These are phyloP conservation scores for Musa acuminata DNA, from an alignment of 176 grass and related monocot genomes.

Conservation along the genomic window DNA sequence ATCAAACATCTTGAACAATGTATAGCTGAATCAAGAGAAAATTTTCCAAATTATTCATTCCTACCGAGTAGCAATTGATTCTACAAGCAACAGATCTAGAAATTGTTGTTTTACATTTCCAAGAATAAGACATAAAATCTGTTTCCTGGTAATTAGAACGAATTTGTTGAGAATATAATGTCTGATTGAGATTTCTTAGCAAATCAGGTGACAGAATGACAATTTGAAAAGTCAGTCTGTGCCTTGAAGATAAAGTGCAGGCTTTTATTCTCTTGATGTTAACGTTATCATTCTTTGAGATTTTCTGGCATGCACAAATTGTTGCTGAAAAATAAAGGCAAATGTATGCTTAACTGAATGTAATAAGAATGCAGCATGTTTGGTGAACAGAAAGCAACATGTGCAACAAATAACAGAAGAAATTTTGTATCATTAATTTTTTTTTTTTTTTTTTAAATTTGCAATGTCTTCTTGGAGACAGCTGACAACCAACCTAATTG, in stretches of 20 bases:
- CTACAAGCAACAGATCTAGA: not conserved
- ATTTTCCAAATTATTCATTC: not conserved
- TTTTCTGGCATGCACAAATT: too few relatives aligned
- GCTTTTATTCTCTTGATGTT: too few relatives aligned
- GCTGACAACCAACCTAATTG: too few relatives aligned
- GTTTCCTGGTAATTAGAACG: not conserved
- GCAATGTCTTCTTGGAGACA: not conserved
- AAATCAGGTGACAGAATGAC: too few relatives aligned
- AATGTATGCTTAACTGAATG: not conserved
- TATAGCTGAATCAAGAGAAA: constrained; percentile 48
- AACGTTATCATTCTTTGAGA: too few relatives aligned
- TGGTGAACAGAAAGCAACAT: not conserved
- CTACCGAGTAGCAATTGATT: not conserved
- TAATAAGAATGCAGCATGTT: not conserved
- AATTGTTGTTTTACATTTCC: not conserved
- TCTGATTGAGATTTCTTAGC: not conserved
- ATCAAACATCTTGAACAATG: constrained; percentile 73
- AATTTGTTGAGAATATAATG: not conserved
- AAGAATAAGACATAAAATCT: not conserved
- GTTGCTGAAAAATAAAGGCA: too few relatives aligned
- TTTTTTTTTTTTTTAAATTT: not conserved
- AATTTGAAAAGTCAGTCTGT: too few relatives aligned
- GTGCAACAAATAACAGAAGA: not conserved
- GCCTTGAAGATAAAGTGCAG: too few relatives aligned
- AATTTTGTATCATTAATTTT: not conserved